Evolutionary conservation across 371 early-diverging fungal genomes (phyloP).

Genomic region (Pancytospora philotis): DNA sequence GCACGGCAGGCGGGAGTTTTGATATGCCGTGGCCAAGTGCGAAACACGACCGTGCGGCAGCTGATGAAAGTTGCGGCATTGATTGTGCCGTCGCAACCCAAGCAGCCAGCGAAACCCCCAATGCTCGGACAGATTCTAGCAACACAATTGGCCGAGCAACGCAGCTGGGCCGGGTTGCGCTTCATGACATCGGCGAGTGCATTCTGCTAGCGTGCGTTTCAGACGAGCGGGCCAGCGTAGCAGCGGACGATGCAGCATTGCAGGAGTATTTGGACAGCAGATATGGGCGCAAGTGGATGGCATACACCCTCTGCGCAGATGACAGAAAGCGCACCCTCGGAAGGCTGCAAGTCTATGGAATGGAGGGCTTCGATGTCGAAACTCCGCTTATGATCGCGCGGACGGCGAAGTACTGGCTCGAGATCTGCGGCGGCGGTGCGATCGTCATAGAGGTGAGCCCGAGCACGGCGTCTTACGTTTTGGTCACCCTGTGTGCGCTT

Average conservation of each 20-base stretch:
- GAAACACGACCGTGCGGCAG: too few species aligned
- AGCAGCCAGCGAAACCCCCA: too few species aligned
- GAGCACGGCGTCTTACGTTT: constrained; percentile 4
- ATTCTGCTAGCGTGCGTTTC: too few species aligned
- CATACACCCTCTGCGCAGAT: constrained; percentile 46
- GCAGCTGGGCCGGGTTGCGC: too few species aligned
- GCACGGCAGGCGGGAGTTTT: too few species aligned
- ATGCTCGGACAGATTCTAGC: too few species aligned
- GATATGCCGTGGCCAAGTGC: too few species aligned
- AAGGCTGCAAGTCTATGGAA: constrained; percentile 6
- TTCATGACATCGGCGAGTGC: too few species aligned
- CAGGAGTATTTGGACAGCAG: constrained; percentile 59
- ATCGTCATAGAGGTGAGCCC: constrained; percentile 24
- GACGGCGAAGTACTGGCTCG: constrained; percentile 28
- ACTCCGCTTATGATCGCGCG: constrained; percentile 8
- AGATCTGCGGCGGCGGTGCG: constrained; percentile 22
- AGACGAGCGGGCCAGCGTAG: constrained; percentile 57
- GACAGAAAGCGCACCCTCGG: background rate
- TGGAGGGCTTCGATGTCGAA: constrained; percentile 18
- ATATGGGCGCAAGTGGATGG: constrained; percentile 59
- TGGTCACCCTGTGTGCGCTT: constrained; percentile 25
- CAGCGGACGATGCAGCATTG: constrained; percentile 50
- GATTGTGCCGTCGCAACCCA: too few species aligned
- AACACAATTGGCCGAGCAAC: too few species aligned
- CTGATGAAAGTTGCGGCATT: too few species aligned